phyloP scores from a whole-genome alignment of 2,329 filamentous ascomycete species.

The Penicillium janthinellum region DNA sequence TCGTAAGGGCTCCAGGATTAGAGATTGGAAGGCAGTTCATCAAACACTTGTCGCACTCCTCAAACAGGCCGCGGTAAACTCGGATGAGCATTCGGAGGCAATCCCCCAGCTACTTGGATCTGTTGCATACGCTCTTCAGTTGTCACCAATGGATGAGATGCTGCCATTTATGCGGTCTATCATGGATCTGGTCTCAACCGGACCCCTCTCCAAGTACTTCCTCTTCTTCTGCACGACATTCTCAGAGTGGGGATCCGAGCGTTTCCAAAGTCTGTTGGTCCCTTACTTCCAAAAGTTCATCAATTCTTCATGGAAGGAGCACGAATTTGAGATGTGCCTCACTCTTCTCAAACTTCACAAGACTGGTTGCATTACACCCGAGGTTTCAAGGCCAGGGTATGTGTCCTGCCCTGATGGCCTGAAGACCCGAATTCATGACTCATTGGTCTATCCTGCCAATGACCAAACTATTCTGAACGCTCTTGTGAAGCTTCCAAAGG shows the following conservation, averaged over 20 bases:
- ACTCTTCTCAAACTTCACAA: conserved; percentile 63
- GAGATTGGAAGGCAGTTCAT: conserved; percentile 69
- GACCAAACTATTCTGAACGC: conserved; percentile 70
- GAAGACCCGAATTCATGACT: conserved; percentile 72
- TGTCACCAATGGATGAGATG: conserved; percentile 76
- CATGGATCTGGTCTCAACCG: conserved; percentile 64
- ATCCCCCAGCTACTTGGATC: conserved; percentile 47
- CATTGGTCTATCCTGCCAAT: conserved; percentile 60
- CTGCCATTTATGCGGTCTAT: conserved; percentile 70
- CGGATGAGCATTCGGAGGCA: conserved; percentile 29
- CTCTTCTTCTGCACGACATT: conserved; percentile 83
- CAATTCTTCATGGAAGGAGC: conserved; percentile 67
- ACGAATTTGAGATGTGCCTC: conserved; percentile 70
- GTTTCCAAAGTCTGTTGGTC: conserved; percentile 78
- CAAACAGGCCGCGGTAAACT: conserved; percentile 34
- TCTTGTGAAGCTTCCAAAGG: conserved; percentile 64
- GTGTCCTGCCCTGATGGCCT: conserved; percentile 53
- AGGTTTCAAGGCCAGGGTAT: conserved; percentile 43
- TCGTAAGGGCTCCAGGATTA: conserved; percentile 75
- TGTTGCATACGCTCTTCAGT: conserved; percentile 68
- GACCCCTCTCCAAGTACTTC: conserved; percentile 71
- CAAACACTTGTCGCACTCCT: conserved; percentile 58
- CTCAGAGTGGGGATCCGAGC: conserved; percentile 69
- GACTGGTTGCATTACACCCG: conserved; percentile 54
- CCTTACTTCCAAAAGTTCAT: conserved; percentile 85